A percentile compares a stretch with the other conserved stretches of the same genome.
These are phyloP conservation scores for Solanum sparsipilum DNA, from an alignment of 257 asterid genomes.

Conservation along the genomic window DNA sequence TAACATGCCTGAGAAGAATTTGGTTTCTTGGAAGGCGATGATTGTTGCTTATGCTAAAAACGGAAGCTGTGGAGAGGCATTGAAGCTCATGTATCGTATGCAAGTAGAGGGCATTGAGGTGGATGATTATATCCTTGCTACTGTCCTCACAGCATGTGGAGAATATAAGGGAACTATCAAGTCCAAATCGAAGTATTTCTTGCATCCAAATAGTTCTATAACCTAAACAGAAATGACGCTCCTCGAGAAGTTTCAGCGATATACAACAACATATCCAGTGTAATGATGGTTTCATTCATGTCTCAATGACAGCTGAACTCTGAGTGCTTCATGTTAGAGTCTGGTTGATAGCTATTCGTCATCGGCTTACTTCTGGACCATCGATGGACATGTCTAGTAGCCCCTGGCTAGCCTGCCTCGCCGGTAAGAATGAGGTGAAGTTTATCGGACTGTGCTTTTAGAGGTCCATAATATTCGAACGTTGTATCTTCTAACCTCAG, in stretches of 20 bases:
- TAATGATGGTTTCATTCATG: background rate
- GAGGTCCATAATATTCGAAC: background rate
- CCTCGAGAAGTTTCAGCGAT: background rate
- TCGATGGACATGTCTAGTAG: background rate
- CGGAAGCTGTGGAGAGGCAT: conserved; percentile 67
- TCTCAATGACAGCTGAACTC: background rate
- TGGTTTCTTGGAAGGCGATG: conserved; percentile 75
- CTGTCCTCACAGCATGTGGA: conserved; percentile 70
- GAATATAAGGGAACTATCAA: conserved; percentile 36
- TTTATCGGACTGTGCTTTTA: background rate
- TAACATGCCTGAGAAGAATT: conserved; percentile 66
- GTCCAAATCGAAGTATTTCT: conserved; percentile 18
- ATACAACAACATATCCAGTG: background rate
- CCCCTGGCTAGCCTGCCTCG: background rate
- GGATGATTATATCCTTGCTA: conserved; percentile 49
- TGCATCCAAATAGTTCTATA: conserved; percentile 14
- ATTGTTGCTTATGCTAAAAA: conserved; percentile 65
- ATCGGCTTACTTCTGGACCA: background rate
- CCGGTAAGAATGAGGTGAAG: background rate
- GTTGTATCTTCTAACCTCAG: background rate
- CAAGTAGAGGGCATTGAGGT: conserved; percentile 64
- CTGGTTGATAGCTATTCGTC: background rate
- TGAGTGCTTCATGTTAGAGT: background rate
- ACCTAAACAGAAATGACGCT: background rate
- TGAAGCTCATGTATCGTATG: conserved; percentile 73